Evolutionary conservation across 768 basidiomycete genomes (phyloP).

Genomic region (Mycena crocata): DNA sequence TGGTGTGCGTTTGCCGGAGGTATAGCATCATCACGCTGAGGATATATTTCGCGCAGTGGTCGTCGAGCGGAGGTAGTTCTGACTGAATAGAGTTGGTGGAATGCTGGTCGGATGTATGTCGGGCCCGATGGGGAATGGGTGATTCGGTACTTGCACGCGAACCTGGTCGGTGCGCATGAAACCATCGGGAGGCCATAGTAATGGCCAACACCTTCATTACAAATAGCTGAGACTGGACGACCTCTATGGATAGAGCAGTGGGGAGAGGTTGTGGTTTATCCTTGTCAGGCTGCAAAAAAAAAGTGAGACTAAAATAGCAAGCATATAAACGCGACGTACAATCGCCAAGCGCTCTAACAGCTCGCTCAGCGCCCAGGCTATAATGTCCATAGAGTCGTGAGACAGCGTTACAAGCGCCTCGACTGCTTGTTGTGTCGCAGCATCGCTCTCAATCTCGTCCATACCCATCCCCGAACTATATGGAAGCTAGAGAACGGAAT

Average conservation of each 20-base stretch:
- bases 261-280: conserved; percentile 63
- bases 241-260: conserved; percentile 68
- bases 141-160: conserved; percentile 60
- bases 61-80: conserved; percentile 82
- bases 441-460: conserved; percentile 80
- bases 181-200: conserved; percentile 85
- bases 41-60: conserved; percentile 83
- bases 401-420: conserved; percentile 86
- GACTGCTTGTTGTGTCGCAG: conserved; percentile 79
- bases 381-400: conserved; percentile 80
- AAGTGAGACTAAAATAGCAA: conserved; percentile 27
- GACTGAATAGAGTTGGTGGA: conserved; percentile 57
- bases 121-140: conserved; percentile 47
- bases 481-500: conserved; percentile 69
- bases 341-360: conserved; percentile 82
- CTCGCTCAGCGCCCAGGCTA: conserved; percentile 82
- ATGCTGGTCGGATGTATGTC: conserved; percentile 59
- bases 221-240: conserved; percentile 89
- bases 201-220: conserved; percentile 84
- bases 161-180: conserved; percentile 53
- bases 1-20: conserved; percentile 74
- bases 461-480: conserved; percentile 83
- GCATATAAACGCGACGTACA: conserved; percentile 53
- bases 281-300: conserved; percentile 28
- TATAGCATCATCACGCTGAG: conserved; percentile 87